phyloP scores from a whole-genome alignment of 345 rosid species.

The Zanthoxylum bungeanum region DNA sequence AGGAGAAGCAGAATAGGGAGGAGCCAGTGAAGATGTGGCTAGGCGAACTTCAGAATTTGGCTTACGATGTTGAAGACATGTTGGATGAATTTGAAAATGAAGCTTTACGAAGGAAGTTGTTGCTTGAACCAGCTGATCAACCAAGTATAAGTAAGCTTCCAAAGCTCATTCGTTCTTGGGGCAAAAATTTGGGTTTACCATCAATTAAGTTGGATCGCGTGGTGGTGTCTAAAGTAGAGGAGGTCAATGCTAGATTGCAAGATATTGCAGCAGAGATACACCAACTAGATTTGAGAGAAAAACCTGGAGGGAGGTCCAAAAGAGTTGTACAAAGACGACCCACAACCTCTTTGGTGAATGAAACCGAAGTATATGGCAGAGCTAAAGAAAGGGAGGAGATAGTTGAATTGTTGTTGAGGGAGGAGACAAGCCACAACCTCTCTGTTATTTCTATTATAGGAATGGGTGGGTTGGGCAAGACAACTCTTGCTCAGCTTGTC shows the following conservation, averaged over 20 bases:
- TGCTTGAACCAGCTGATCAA: neutral
- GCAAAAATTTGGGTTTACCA: neutral
- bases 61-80: neutral
- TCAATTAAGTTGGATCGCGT: neutral
- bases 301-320: neutral
- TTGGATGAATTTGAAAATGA: neutral
- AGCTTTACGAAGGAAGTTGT: neutral
- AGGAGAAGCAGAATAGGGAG: neutral
- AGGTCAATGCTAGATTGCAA: neutral
- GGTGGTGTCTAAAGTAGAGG: neutral
- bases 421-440: neutral
- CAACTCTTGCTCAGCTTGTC: conserved; percentile 26
- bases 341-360: neutral
- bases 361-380: neutral
- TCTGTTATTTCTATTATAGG: conserved; percentile 23
- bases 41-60: neutral
- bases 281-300: neutral
- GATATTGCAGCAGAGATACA: neutral
- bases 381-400: neutral
- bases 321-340: neutral
- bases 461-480: conserved; percentile 26
- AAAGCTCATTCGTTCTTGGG: neutral
- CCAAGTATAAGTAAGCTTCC: neutral
- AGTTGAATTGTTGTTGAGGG: neutral
- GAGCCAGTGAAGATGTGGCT: neutral